These are phyloP conservation scores for Fusarium nelsonii DNA, from an alignment of 2,329 filamentous ascomycete genomes.

Conservation along the genomic window DNA sequence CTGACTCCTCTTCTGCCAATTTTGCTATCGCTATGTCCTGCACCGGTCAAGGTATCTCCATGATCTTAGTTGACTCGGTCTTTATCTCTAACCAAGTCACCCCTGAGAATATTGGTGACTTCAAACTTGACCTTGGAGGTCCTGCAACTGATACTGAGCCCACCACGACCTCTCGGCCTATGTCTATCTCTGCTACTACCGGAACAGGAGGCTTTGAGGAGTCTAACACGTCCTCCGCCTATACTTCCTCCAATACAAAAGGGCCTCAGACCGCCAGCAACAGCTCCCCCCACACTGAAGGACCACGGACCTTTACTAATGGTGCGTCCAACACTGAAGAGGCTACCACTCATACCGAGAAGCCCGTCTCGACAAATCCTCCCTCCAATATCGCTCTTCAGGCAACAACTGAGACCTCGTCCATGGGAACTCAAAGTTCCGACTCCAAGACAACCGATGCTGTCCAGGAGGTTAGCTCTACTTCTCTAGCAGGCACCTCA, in stretches of 20 bases:
- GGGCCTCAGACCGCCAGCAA: neutral
- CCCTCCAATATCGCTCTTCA: neutral
- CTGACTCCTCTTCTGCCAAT: neutral
- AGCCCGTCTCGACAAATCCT: neutral
- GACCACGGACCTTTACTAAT: neutral
- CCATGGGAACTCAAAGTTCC: neutral
- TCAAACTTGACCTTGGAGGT: constrained; percentile 8
- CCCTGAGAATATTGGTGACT: constrained; percentile 15
- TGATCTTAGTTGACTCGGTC: constrained; percentile 21
- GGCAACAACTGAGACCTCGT: neutral
- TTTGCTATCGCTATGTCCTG: constrained; percentile 23
- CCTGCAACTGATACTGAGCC: neutral
- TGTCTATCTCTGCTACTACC: neutral
- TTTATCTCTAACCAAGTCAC: constrained; percentile 30
- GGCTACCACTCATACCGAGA: neutral
- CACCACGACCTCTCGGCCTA: neutral
- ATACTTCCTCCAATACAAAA: neutral
- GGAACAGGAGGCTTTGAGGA: neutral
- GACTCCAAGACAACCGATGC: neutral
- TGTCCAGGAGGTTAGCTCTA: neutral
- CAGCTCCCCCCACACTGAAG: neutral
- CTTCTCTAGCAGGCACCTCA: neutral
- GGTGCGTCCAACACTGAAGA: neutral
- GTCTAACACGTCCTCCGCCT: neutral
- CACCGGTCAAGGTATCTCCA: neutral